Evolutionary conservation across 345 rosid species (phyloP).

Genomic region (Acer saccharum): DNA sequence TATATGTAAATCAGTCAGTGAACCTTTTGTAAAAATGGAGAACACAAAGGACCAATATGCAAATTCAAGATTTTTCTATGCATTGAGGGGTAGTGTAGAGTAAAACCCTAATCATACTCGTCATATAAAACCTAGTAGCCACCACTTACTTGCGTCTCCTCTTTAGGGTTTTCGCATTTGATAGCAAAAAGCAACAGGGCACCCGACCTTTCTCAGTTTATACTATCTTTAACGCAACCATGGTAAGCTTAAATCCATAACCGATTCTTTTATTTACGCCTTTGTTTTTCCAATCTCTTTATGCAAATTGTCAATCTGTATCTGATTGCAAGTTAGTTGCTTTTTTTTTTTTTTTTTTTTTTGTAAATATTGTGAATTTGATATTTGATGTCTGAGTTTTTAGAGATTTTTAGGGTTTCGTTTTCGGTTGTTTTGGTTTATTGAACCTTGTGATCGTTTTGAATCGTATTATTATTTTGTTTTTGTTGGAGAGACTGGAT

Average conservation of each 20-base stretch:
- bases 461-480: neutral
- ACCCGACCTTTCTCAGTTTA: neutral
- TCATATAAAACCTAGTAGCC: slow-evolving; percentile 19
- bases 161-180: slow-evolving; percentile 15
- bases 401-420: neutral
- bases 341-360: neutral
- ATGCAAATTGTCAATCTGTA: neutral
- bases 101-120: slow-evolving; percentile 19
- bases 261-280: neutral
- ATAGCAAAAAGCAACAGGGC: neutral
- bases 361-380: neutral
- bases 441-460: neutral
- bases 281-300: neutral
- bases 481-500: neutral
- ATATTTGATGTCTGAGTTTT: neutral
- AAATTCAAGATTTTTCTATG: neutral
- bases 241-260: slow-evolving; percentile 23
- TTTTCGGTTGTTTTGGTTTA: neutral
- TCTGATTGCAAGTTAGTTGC: neutral
- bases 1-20: neutral
- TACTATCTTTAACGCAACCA: slow-evolving; percentile 15
- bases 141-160: neutral
- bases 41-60: neutral
- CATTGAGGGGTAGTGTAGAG: neutral
- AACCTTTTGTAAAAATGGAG: neutral